Conservation (phyloP, 305 asterid genomes). For the Withania somnifera region DNA sequence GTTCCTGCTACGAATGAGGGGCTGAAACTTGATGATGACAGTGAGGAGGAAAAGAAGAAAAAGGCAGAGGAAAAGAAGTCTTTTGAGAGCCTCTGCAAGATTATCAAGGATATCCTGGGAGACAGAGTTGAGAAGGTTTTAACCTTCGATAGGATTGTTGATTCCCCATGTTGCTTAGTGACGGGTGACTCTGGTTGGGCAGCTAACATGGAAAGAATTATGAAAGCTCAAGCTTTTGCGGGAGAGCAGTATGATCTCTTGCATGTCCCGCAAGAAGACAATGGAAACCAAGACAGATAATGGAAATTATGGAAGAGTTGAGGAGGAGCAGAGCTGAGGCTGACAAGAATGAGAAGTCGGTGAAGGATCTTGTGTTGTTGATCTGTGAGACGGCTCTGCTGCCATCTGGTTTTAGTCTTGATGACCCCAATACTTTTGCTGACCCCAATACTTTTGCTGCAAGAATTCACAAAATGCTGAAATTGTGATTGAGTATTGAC, state of each 20-base stretch:
- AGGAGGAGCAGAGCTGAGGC: conserved; percentile 66
- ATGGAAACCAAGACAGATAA: conserved; percentile 67
- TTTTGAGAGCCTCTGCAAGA: conserved; percentile 59
- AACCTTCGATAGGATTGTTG: conserved; percentile 46
- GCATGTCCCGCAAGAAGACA: conserved; percentile 74
- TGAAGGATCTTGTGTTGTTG: conserved; percentile 21
- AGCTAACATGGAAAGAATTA: conserved; percentile 47
- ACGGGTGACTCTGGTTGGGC: conserved; percentile 29
- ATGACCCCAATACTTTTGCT: conserved; percentile 61
- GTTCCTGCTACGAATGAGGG: conserved; percentile 72
- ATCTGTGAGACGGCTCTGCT: conserved; percentile 29
- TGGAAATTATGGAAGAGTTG: conserved; percentile 57
- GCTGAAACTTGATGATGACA: conserved; percentile 51
- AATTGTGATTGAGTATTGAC: conserved; percentile 33
- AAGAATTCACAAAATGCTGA: conserved; percentile 65
- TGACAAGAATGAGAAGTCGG: conserved; percentile 22
- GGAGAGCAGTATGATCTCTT: conserved; percentile 49
- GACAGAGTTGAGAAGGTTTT: conserved; percentile 57
- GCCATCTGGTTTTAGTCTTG: conserved; percentile 31
- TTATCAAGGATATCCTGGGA: conserved; percentile 49
- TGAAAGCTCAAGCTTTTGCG: conserved; percentile 67
- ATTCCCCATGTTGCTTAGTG: conserved; percentile 51
- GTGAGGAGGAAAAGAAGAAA: conserved; percentile 45
- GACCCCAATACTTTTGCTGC: conserved; percentile 53
- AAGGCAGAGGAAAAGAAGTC: conserved; percentile 45